These are phyloP conservation scores for button mushroom (Agaricus bisporus) DNA, from an alignment of 768 basidiomycete genomes.

Conservation along the genomic window DNA sequence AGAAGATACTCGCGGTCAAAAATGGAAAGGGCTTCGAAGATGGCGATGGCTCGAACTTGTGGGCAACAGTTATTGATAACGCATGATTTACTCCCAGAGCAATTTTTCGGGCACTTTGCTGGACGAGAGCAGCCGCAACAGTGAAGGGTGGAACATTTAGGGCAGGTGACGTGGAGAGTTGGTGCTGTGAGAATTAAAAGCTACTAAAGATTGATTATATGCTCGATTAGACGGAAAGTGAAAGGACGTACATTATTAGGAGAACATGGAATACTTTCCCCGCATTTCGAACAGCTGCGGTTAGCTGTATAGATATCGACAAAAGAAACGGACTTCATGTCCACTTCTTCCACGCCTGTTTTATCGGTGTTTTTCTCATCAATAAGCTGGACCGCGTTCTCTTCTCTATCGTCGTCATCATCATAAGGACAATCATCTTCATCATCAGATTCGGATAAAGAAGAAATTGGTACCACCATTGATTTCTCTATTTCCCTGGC, in stretches of 20 bases:
- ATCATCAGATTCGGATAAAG: conserved; percentile 6
- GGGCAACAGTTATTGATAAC: conserved; percentile 25
- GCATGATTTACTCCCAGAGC: conserved; percentile 22
- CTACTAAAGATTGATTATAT: conserved; percentile 3
- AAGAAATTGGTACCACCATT: conserved; percentile 7
- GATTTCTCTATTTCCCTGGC: background rate
- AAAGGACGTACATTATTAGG: conserved; percentile 17
- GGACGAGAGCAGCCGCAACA: conserved; percentile 28
- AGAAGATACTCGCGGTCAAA: conserved; percentile 24
- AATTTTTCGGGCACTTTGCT: conserved; percentile 16
- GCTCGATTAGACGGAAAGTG: background rate
- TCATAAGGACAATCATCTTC: background rate
- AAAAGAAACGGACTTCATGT: conserved; percentile 6
- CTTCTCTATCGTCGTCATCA: background rate
- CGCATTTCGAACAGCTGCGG: conserved; percentile 22
- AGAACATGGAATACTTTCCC: conserved; percentile 16
- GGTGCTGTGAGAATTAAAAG: conserved; percentile 13
- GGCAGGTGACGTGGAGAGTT: conserved; percentile 23
- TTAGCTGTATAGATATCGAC: conserved; percentile 18
- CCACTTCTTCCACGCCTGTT: background rate
- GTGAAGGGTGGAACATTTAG: conserved; percentile 21
- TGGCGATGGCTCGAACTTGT: conserved; percentile 23
- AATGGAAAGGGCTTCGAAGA: conserved; percentile 25
- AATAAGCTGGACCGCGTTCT: background rate
- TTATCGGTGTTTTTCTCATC: conserved; percentile 1